Evolutionary conservation across 352 stramenopile species (phyloP).

Genomic region (Phytophthora hybrid): DNA sequence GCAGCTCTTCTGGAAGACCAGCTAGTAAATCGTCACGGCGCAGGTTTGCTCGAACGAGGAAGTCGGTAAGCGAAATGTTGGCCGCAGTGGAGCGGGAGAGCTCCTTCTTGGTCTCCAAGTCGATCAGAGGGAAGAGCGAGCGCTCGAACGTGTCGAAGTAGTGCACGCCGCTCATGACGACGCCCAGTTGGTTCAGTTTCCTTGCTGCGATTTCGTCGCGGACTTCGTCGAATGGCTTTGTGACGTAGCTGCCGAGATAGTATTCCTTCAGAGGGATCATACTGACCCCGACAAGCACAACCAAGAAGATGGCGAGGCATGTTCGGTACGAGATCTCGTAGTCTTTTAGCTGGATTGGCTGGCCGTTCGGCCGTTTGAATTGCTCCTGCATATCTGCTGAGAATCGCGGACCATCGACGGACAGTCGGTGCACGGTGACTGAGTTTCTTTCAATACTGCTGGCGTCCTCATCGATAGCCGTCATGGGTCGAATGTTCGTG

Average conservation of each 20-base stretch:
- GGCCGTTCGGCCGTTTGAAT: background rate
- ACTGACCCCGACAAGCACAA: slow-evolving; percentile 23
- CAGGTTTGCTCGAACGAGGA: slow-evolving; percentile 47
- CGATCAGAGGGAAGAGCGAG: slow-evolving; percentile 33
- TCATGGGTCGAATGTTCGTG: background rate
- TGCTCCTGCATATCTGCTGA: slow-evolving; percentile 8
- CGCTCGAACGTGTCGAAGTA: slow-evolving; percentile 49
- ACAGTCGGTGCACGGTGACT: slow-evolving; percentile 11
- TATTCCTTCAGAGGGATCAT: slow-evolving; percentile 54
- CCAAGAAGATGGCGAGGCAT: slow-evolving; percentile 31
- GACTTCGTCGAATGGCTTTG: slow-evolving; percentile 51
- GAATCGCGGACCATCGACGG: slow-evolving; percentile 17
- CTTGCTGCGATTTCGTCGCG: slow-evolving; percentile 42
- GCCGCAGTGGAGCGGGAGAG: slow-evolving; percentile 23
- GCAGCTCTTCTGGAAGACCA: slow-evolving; percentile 26
- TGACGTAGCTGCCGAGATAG: slow-evolving; percentile 51
- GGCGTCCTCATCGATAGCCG: slow-evolving; percentile 1
- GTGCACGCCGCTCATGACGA: slow-evolving; percentile 45
- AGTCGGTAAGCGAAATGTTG: slow-evolving; percentile 34
- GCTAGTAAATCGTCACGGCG: slow-evolving; percentile 35
- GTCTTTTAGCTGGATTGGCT: slow-evolving; percentile 14
- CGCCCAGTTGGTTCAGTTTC: slow-evolving; percentile 40
- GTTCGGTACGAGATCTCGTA: slow-evolving; percentile 38
- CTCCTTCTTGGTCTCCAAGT: slow-evolving; percentile 23
- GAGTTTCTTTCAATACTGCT: background rate